Conservation (phyloP, 352 stramenopile species). For the Globisporangium parvum region DNA sequence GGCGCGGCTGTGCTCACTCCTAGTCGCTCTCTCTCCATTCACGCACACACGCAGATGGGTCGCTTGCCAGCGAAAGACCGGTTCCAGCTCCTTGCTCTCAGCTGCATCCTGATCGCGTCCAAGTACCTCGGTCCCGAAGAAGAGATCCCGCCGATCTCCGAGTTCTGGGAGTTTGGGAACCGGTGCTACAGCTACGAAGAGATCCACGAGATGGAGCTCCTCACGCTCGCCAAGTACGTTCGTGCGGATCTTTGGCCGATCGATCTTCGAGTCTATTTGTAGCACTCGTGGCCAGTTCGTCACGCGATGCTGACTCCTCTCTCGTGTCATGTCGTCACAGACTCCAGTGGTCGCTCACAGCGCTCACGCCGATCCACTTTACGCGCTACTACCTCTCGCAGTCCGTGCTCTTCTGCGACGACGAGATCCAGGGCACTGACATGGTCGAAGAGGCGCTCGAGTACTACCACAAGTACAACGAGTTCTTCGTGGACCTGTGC, state of each 20-base stretch:
- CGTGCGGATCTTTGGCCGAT: too few species aligned
- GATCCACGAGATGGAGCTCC: slow-evolving; percentile 71
- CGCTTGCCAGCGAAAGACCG: slow-evolving; percentile 61
- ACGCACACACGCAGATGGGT: slow-evolving; percentile 15
- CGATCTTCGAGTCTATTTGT: background rate
- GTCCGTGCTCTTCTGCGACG: slow-evolving; percentile 73
- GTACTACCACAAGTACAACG: slow-evolving; percentile 82
- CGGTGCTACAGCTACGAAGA: slow-evolving; percentile 80
- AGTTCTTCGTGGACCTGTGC: slow-evolving; percentile 84
- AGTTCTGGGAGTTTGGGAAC: slow-evolving; percentile 86
- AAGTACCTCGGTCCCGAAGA: slow-evolving; percentile 79
- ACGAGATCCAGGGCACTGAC: slow-evolving; percentile 63
- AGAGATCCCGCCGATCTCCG: slow-evolving; percentile 69
- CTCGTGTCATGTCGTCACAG: slow-evolving; percentile 26
- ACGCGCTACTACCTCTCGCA: slow-evolving; percentile 74
- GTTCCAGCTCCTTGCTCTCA: slow-evolving; percentile 80
- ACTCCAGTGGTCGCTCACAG: slow-evolving; percentile 63
- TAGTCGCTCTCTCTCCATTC: background rate
- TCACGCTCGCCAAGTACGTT: slow-evolving; percentile 42
- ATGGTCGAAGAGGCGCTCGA: slow-evolving; percentile 70
- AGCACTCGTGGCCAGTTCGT: slow-evolving; percentile 7
- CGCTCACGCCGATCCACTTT: slow-evolving; percentile 76
- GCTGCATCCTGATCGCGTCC: slow-evolving; percentile 70
- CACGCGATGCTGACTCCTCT: slow-evolving; percentile 9
- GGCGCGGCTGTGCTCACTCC: background rate